phyloP scores from a whole-genome alignment of 768 basidiomycete genomes.

The Chalciporus pseudorubinellus region DNA sequence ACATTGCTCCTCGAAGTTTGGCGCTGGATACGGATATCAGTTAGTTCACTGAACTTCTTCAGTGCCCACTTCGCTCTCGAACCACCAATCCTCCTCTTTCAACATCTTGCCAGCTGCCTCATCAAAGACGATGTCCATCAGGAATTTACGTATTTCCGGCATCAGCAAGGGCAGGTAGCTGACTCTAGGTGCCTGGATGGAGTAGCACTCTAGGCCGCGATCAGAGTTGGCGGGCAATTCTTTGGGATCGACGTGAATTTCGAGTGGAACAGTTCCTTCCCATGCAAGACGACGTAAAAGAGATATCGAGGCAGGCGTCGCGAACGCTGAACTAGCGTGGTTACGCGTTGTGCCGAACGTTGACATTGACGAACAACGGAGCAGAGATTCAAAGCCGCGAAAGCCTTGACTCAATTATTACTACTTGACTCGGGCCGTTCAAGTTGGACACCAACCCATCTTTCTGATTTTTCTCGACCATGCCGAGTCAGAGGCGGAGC shows the following conservation, averaged over 20 bases:
- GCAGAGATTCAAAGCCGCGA: background rate
- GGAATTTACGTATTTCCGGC: slow-evolving; percentile 82
- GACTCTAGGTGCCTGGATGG: slow-evolving; percentile 85
- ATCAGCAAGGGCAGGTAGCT: slow-evolving; percentile 91
- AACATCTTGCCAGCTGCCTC: slow-evolving; percentile 72
- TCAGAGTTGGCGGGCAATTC: slow-evolving; percentile 90
- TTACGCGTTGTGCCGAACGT: slow-evolving; percentile 53
- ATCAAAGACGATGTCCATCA: slow-evolving; percentile 91
- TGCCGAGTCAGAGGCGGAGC: too few relatives aligned
- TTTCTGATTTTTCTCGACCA: too few relatives aligned
- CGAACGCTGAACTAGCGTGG: slow-evolving; percentile 44
- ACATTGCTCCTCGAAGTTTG: too few relatives aligned
- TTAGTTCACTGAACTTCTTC: too few relatives aligned
- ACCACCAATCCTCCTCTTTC: slow-evolving; percentile 96
- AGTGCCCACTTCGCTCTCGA: slow-evolving; percentile 83
- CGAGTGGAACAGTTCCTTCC: slow-evolving; percentile 88
- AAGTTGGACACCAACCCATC: too few relatives aligned
- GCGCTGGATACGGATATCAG: too few relatives aligned
- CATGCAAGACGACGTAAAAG: slow-evolving; percentile 87
- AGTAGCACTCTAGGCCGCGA: slow-evolving; percentile 87
- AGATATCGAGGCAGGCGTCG: slow-evolving; percentile 63
- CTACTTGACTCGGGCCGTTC: too few relatives aligned
- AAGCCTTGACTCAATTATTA: too few relatives aligned
- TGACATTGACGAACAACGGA: slow-evolving; percentile 38
- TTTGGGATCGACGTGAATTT: slow-evolving; percentile 85